Evolutionary conservation across 225 moss, liverwort and hornwort species (phyloP), one percentile per base, ranked within the genome.

Genomic region (Physcomitrellopsis africana): DNA sequence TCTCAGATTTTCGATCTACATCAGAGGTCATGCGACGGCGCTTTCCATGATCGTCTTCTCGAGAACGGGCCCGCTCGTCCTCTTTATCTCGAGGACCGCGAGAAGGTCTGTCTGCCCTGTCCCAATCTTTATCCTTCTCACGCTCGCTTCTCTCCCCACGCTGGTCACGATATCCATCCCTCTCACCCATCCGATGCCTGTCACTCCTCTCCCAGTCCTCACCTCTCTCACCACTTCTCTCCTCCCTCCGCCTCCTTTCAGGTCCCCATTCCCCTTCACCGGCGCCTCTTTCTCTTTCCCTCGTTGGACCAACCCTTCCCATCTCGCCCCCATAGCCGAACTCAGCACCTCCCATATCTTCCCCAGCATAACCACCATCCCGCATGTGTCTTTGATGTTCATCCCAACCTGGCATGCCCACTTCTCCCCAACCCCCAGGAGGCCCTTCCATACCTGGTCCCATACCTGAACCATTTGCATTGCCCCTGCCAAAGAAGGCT

Each of bases 91-190:
- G 91, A 54, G 84, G 82, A 45, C 77, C 94, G 51, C 97, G 86
- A 14, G 82, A 53, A 5, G 81, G 80, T 72, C 94, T 85, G 60
- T 94, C 97, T 57, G 91, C 73, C 67, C 94, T 83, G 11, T 88
- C 86, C 97, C 97, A 97, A 29, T 97, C 97, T 75, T 97, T 97
- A 0, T 97, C 97, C 80, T 97, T 97, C 49, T 97, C 96, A 0
- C 96, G 92, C 11, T 91, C 94, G 42, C 79, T 69, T 45, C 82
- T 84, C 6, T 84, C 84, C 63, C 80, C 85, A 51, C 81, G 81
- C n/a, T 75, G 81, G 45, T 89, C 89, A 23, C 89, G 89, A 23
- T 84, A 82, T 0, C 64, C 80, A 53, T 89, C 89, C n/a, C 89
- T 79, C 20, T 97, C 97, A 51, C 94, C 72, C 2, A 84, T 82